These are phyloP conservation scores for Erodium moschatum DNA, from an alignment of 441 rosid species.

Conservation along the genomic window DNA sequence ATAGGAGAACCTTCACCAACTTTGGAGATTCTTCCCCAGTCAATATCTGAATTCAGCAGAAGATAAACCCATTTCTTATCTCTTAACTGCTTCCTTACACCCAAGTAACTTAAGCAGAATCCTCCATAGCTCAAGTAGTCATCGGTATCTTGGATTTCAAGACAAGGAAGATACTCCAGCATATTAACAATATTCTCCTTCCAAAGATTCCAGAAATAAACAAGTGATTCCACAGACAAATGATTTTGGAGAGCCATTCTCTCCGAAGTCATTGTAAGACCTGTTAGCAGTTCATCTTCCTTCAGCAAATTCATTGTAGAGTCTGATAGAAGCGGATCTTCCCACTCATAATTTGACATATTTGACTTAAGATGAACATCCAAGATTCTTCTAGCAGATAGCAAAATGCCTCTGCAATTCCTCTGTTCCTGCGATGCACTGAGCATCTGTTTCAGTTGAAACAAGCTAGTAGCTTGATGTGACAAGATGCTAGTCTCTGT, in stretches of 20 bases:
- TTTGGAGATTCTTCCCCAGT: slow-evolving; percentile 24
- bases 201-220: slow-evolving; percentile 37
- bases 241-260: slow-evolving; percentile 8
- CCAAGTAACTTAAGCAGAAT: slow-evolving; percentile 44
- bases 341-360: slow-evolving; percentile 24
- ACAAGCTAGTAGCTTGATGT: slow-evolving; percentile 19
- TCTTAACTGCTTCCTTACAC: slow-evolving; percentile 26
- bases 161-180: slow-evolving; percentile 23
- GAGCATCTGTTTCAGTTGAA: slow-evolving; percentile 23
- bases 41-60: slow-evolving; percentile 27
- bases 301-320: slow-evolving; percentile 18
- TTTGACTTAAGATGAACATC: slow-evolving; percentile 31
- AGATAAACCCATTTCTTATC: slow-evolving; percentile 19
- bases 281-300: slow-evolving; percentile 27
- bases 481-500: slow-evolving; percentile 31
- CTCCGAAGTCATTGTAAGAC: slow-evolving; percentile 23
- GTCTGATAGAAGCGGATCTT: slow-evolving; percentile 27
- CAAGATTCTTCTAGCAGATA: slow-evolving; percentile 35
- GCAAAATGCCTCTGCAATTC: slow-evolving; percentile 31
- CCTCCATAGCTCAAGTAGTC: slow-evolving; percentile 24
- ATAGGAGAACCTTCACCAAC: slow-evolving; percentile 16
- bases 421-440: slow-evolving; percentile 24
- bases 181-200: slow-evolving; percentile 28
- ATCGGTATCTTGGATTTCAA: slow-evolving; percentile 14
- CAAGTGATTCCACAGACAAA: slow-evolving; percentile 28